These are phyloP conservation scores for Lantana camara DNA, from an alignment of 257 asterid genomes.

Conservation along the genomic window DNA sequence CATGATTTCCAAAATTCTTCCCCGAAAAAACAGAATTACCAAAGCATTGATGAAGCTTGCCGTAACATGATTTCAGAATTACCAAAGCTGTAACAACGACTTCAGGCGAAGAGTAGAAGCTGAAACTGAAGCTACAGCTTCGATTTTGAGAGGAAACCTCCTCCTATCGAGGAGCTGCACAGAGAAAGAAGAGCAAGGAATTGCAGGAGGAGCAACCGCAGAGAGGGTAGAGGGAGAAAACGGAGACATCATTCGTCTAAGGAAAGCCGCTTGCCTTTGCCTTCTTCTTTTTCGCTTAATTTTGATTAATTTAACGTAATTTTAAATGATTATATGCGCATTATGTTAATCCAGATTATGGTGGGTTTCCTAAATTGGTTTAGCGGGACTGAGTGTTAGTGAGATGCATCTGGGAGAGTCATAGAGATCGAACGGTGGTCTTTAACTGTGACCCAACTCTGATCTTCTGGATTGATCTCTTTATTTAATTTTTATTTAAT, in stretches of 20 bases:
- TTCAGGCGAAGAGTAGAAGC: constrained; percentile 41
- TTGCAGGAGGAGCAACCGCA: constrained; percentile 37
- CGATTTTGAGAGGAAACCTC: not conserved
- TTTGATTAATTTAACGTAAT: too few relatives aligned
- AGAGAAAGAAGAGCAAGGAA: constrained; percentile 23
- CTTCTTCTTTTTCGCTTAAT: too few relatives aligned
- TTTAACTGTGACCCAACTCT: too few relatives aligned
- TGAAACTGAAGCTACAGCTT: constrained; percentile 25
- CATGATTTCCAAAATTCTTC: not conserved
- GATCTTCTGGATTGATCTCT: too few relatives aligned
- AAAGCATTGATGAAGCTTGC: constrained; percentile 65
- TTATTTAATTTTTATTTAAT: too few relatives aligned
- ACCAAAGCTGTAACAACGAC: constrained; percentile 88
- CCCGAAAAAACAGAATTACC: constrained; percentile 40
- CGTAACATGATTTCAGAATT: constrained; percentile 44
- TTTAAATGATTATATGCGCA: too few relatives aligned
- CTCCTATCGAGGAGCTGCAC: not conserved
- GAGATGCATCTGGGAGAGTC: too few relatives aligned
- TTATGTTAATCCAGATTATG: too few relatives aligned
- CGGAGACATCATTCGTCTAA: constrained; percentile 36
- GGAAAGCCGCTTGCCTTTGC: too few relatives aligned
- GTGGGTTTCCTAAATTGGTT: too few relatives aligned
- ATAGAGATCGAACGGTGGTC: too few relatives aligned
- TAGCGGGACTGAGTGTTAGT: too few relatives aligned
- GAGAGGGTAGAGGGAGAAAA: constrained; percentile 43